Conservation (phyloP, 2,329 filamentous ascomycete genomes). For the Trichoderma semiorbis region DNA sequence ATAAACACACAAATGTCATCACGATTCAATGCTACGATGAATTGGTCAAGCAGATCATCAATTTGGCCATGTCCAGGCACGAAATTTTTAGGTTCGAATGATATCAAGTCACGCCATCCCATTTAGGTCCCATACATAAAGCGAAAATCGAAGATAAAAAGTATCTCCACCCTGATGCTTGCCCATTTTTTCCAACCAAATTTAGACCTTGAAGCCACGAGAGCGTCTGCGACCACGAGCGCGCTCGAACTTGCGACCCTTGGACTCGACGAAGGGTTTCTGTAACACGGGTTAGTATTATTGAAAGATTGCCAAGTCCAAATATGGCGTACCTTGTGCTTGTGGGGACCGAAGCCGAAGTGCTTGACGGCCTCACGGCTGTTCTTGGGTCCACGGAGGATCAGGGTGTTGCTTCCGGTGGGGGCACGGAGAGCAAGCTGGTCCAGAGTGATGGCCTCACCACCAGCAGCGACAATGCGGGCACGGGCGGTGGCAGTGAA, state of each 20-base stretch:
- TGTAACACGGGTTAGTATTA: conserved; percentile 34
- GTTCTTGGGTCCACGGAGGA: conserved; percentile 98
- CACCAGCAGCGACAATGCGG: conserved; percentile 87
- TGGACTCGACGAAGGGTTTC: conserved; percentile 97
- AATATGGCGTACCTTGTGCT: conserved; percentile 73
- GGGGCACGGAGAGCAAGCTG: conserved; percentile 94
- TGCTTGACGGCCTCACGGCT: conserved; percentile 97
- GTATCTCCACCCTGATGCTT: conserved; percentile 22
- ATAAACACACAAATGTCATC: conserved; percentile 20
- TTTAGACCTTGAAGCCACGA: conserved; percentile 99
- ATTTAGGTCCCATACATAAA: conserved; percentile 39
- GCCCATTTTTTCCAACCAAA: conserved; percentile 29
- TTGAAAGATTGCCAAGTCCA: not conserved
- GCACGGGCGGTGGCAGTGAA: conserved; percentile 96
- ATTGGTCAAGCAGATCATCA: conserved; percentile 16
- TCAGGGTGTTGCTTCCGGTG: conserved; percentile 93
- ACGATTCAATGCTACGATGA: not conserved
- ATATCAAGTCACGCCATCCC: conserved; percentile 49
- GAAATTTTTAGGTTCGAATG: conserved; percentile 33
- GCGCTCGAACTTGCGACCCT: conserved; percentile 99
- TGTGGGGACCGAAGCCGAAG: conserved; percentile 98
- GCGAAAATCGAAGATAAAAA: conserved; percentile 29
- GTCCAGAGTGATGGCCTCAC: conserved; percentile 92
- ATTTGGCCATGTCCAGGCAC: conserved; percentile 14
- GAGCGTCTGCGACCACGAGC: conserved; percentile 98